Conservation (phyloP, 1,139 yeast species). For the Zygosaccharomyces pseudobailii region DNA sequence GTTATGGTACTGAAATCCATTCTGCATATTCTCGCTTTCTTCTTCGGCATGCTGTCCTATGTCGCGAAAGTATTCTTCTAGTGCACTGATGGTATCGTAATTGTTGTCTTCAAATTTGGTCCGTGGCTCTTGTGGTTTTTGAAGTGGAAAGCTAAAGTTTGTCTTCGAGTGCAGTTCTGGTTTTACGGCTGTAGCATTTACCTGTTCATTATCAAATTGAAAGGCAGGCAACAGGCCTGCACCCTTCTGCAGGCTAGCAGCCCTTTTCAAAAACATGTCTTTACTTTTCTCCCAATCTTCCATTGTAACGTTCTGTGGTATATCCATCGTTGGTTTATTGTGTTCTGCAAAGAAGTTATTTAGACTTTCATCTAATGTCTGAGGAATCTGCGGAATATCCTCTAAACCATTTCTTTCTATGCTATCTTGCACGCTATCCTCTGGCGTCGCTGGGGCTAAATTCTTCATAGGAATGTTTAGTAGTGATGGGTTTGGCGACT, state of each 20-base stretch:
- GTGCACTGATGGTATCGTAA: constrained; percentile 26
- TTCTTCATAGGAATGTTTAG: neutral
- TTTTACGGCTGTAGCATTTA: neutral
- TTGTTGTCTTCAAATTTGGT: constrained; percentile 3
- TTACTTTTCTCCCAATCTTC: constrained; percentile 25
- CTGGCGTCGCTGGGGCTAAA: constrained; percentile 1
- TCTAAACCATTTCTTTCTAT: constrained; percentile 18
- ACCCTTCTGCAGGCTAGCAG: constrained; percentile 11
- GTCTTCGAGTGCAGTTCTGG: constrained; percentile 9
- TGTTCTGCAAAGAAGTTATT: constrained; percentile 5
- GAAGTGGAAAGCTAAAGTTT: constrained; percentile 18
- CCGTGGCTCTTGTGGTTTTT: constrained; percentile 1
- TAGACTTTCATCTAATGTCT: constrained; percentile 3
- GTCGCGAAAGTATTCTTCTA: constrained; percentile 27
- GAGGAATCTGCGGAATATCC: constrained; percentile 20
- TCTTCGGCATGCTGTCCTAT: constrained; percentile 11
- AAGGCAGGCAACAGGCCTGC: constrained; percentile 17
- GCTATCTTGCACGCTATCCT: constrained; percentile 5
- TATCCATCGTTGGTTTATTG: constrained; percentile 8
- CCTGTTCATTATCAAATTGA: constrained; percentile 8
- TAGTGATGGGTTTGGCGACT: neutral
- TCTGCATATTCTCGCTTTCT: constrained; percentile 19
- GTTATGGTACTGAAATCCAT: constrained; percentile 24
- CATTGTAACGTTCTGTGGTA: constrained; percentile 19
- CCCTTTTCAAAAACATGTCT: constrained; percentile 13